Conservation (phyloP, 2,329 filamentous ascomycete species). For the Penicillium sp. region DNA sequence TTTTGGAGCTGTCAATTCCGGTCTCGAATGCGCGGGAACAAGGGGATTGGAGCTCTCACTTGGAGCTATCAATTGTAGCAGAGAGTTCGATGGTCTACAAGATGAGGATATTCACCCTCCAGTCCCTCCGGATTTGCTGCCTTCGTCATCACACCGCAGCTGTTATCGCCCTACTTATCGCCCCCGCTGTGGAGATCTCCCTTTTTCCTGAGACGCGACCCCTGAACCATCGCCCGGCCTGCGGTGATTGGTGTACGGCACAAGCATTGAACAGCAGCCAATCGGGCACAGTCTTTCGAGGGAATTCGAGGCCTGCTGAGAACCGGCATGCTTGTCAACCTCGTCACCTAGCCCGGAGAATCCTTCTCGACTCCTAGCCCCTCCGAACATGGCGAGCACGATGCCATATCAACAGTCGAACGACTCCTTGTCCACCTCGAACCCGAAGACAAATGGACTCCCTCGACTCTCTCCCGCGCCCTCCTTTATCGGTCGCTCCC, state of each 20-base stretch:
- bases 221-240: slow-evolving; percentile 21
- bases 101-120: no score
- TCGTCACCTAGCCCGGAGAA: slow-evolving; percentile 17
- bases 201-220: slow-evolving; percentile 24
- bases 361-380: slow-evolving; percentile 13
- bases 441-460: slow-evolving; percentile 49
- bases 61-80: slow-evolving; percentile 1
- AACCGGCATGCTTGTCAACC: slow-evolving; percentile 16
- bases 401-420: slow-evolving; percentile 43
- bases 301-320: background rate
- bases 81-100: no score
- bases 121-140: no score
- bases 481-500: slow-evolving; percentile 53
- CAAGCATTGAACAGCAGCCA: slow-evolving; percentile 5
- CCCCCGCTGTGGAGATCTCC: slow-evolving; percentile 29
- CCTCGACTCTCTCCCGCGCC: slow-evolving; percentile 60
- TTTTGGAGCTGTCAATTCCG: slow-evolving; percentile 6
- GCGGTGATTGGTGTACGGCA: slow-evolving; percentile 13
- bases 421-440: slow-evolving; percentile 52
- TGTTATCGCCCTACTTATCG: slow-evolving; percentile 28
- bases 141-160: slow-evolving; percentile 1
- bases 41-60: slow-evolving; percentile 6
- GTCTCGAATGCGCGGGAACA: no score
- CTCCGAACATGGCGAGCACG: slow-evolving; percentile 35
- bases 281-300: background rate